Base-by-base conservation (phyloP, 495 filamentous ascomycete genomes). In the Talaromyces proteolyticus region DNA sequence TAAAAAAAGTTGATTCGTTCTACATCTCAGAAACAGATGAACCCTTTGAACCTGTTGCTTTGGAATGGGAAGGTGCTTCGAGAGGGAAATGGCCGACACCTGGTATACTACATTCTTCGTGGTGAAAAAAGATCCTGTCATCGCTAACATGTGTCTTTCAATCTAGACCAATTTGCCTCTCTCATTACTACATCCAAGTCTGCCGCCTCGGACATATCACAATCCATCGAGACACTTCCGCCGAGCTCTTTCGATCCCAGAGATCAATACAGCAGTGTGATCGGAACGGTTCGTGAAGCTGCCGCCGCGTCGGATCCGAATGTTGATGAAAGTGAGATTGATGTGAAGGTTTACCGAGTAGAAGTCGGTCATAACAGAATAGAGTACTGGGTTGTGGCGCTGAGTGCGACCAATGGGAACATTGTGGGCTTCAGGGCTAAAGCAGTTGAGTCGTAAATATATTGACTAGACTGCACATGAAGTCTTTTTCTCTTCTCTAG, bases 21-120 rank as follows among this genome's bases (percentile, higher is more conserved):
- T 94, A 92, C 63, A 63, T 78, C 3, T 90, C 85, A 47, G 90
- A 95, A 51, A 77, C 87, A 5, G 90, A 95, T 66, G 87, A 92
- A 69, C 85, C 85, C 29, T 95, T 91, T 64, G 83, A 84, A 61
- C 78, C 81, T 1, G 88, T 95, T 4, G 76, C 70, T 44, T 58
- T 95, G 55, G 69, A 67, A 51, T 91, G 76, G 76, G 69, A 74
- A 39, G 82, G 79, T 37, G 69, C 69, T 16, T 59, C 50, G 34
- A 70, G 71, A 37, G 74, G 69, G 29, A 62, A 64, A 37, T 73
- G 85, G 63, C 85, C 85, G 34, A 80, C 79, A 62, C 70, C 82
- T 62, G 77, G 84, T 86, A 59, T 36, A 75, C 74, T 47, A 26
- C 20, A 36, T 47, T 52, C 42, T 60, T 0, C 5, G n/a, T n/a